These are phyloP conservation scores for Nothophytophthora sp. DNA, from an alignment of 352 stramenopile genomes.

Conservation along the genomic window DNA sequence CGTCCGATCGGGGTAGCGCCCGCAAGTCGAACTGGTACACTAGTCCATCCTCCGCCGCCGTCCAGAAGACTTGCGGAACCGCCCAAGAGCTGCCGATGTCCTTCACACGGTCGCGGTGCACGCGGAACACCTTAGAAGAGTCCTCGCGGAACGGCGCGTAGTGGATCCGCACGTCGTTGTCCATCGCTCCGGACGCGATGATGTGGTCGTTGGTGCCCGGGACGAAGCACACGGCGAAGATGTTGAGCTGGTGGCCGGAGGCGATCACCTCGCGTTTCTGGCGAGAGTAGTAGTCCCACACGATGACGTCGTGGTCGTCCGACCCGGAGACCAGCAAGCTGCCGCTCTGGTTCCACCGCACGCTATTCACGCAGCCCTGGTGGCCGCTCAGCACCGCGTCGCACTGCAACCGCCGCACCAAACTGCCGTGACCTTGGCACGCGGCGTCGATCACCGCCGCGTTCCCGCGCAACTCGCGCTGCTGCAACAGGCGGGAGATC, in stretches of 20 bases:
- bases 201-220: slow-evolving; percentile 80
- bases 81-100: slow-evolving; percentile 68
- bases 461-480: slow-evolving; percentile 61
- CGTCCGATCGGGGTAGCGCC: slow-evolving; percentile 43
- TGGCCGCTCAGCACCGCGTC: slow-evolving; percentile 61
- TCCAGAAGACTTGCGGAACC: slow-evolving; percentile 86
- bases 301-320: slow-evolving; percentile 76
- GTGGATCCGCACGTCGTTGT: slow-evolving; percentile 86
- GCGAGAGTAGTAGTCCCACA: slow-evolving; percentile 79
- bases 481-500: slow-evolving; percentile 41
- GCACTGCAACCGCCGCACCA: slow-evolving; percentile 61
- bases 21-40: slow-evolving; percentile 87
- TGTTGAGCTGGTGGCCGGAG: slow-evolving; percentile 82
- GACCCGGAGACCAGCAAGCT: slow-evolving; percentile 76
- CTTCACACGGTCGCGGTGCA: slow-evolving; percentile 82
- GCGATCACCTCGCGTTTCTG: slow-evolving; percentile 57
- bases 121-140: slow-evolving; percentile 61
- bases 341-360: slow-evolving; percentile 79
- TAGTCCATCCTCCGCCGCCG: slow-evolving; percentile 79
- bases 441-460: slow-evolving; percentile 38
- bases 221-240: slow-evolving; percentile 89
- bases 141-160: slow-evolving; percentile 77
- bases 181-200: slow-evolving; percentile 75
- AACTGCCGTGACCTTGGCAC: slow-evolving; percentile 53
- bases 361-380: slow-evolving; percentile 82